Base-by-base conservation (phyloP, 805 yeast genomes). In the Candida easanensis region DNA sequence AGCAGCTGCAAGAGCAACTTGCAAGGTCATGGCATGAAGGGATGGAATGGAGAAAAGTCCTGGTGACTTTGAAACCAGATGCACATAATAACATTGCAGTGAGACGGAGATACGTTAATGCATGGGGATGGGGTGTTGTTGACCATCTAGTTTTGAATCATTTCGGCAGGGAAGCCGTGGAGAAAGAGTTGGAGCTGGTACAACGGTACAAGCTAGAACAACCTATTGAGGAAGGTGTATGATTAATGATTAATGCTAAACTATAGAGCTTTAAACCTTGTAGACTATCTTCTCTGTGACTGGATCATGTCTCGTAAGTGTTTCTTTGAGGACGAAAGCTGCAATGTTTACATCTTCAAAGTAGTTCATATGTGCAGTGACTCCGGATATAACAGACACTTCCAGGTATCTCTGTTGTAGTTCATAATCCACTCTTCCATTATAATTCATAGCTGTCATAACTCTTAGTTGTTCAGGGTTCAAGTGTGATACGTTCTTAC, bases 61-160 rank as follows among this genome's bases (percentile, higher is more conserved):
- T 93, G 21, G 96, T 90, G 1, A 80, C 80, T 33, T 66, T 93
- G 50, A 77, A 80, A 50, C 97, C 97, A 0, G 99, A 91, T 62
- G 97, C 99, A 0, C 99, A 91, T 59, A 91, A 91, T 57, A 91
- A 89, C 57, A 89, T 93, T 22, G 73, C 88, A 21, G 98, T 91
- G 1, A 70, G 99, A 49, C 73, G 99, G 52, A 68, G 87, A 48
- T 93, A 87, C 69, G 83, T 95, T 5, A 91, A 91, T 64, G 93
- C 97, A 0, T 90, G 84, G 64, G 99, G 99, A 2, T 88, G 97
- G 93, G 88, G 86, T 1, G 96, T 88, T 0, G 72, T 91, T n/a
- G 84, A 82, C 34, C 96, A 91, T 62, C 56, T 90, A 51, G 86
- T 84, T 1, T 69, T 76, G 14, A 75, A 77, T 42, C 74, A 70